phyloP scores from a whole-genome alignment of 345 rosid species.

The Murraya paniculata region DNA sequence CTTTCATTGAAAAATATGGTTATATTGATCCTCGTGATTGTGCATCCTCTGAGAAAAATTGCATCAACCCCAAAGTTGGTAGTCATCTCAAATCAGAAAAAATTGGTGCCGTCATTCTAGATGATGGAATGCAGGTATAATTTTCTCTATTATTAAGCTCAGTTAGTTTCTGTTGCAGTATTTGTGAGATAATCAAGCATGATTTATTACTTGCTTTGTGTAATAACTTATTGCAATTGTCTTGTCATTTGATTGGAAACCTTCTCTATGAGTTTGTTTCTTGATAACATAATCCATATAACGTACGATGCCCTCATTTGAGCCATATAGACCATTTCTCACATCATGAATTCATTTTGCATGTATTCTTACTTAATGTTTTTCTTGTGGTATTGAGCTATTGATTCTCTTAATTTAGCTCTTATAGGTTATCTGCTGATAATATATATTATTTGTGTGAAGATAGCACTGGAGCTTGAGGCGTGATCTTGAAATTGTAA shows the following conservation, averaged over 20 bases:
- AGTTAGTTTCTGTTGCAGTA: not conserved
- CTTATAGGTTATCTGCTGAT: conserved; percentile 13
- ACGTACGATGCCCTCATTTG: not conserved
- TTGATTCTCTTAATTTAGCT: not conserved
- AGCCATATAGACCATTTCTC: not conserved
- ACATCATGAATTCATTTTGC: not conserved
- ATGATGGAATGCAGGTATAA: conserved; percentile 93
- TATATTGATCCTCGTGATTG: conserved; percentile 27
- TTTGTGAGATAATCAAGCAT: not conserved
- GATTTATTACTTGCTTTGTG: not conserved
- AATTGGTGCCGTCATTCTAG: conserved; percentile 55
- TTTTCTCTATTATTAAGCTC: not conserved
- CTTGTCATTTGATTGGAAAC: not conserved
- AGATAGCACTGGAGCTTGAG: conserved; percentile 74
- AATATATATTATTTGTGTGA: conserved; percentile 22
- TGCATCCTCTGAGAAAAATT: conserved; percentile 9
- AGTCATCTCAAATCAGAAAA: conserved; percentile 19
- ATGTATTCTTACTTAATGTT: not conserved
- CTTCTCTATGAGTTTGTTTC: not conserved
- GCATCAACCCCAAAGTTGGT: conserved; percentile 20
- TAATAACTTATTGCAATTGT: not conserved
- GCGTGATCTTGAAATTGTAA: conserved; percentile 79
- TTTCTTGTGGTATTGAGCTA: not conserved
- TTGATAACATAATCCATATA: not conserved
- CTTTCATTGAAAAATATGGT: conserved; percentile 53